Evolutionary conservation across 179 eudicot species (phyloP).

Genomic region (Heliamphora pulchella): DNA sequence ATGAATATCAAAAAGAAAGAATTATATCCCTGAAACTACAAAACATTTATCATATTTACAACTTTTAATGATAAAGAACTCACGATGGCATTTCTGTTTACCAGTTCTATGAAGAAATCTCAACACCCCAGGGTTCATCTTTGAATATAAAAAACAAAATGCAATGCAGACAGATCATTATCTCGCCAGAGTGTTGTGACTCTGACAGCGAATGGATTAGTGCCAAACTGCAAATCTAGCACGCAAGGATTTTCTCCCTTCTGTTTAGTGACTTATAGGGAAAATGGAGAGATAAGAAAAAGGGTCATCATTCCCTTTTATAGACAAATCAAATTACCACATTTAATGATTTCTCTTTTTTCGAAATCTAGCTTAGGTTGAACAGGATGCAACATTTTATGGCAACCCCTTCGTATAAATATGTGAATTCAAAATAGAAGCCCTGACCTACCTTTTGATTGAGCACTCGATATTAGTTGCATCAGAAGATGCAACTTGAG

Average conservation of each 20-base stretch:
- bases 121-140: not conserved
- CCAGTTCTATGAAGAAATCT: not conserved
- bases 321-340: not conserved
- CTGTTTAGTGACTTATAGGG: not conserved
- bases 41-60: not conserved
- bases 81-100: not conserved
- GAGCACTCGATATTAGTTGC: conserved; percentile 98
- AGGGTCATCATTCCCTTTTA: not conserved
- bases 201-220: not conserved
- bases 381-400: not conserved
- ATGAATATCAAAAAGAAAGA: not conserved
- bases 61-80: not conserved
- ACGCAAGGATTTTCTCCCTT: not conserved
- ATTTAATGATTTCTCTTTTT: not conserved
- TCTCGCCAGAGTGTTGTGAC: not conserved
- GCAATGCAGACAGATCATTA: not conserved
- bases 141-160: not conserved
- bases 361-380: not conserved
- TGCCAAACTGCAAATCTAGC: not conserved
- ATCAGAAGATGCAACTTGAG: conserved; percentile 98
- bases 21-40: not conserved
- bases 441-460: conserved; percentile 52
- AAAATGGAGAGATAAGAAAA: not conserved
- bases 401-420: not conserved
- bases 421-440: not conserved